Percentiles rank a stretch among this genome's conserved stretches.
Evolutionary conservation across 805 yeast genomes (phyloP).

Genomic region (Wickerhamomyces bisporus): DNA sequence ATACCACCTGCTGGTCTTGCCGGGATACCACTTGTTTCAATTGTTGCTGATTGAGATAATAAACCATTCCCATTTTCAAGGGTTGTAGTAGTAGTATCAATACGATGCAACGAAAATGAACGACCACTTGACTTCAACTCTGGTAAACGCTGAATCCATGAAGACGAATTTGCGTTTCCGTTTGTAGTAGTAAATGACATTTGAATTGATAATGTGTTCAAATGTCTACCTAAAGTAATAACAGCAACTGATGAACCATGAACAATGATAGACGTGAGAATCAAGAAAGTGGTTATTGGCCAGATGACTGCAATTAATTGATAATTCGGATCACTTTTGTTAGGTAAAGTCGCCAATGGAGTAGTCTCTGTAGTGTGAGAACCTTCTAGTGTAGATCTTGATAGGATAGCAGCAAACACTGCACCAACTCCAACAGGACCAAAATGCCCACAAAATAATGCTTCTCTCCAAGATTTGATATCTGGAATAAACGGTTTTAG

Average conservation of each 20-base stretch:
- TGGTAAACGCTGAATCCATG: slow-evolving; percentile 86
- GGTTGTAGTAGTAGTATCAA: slow-evolving; percentile 58
- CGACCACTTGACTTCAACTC: slow-evolving; percentile 55
- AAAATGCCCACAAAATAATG: slow-evolving; percentile 89
- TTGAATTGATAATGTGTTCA: slow-evolving; percentile 88
- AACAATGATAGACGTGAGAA: slow-evolving; percentile 70
- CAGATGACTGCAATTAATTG: slow-evolving; percentile 61
- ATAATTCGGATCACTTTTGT: slow-evolving; percentile 44
- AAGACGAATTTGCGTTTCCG: slow-evolving; percentile 44
- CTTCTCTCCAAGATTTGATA: slow-evolving; percentile 88
- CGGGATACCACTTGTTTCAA: slow-evolving; percentile 61
- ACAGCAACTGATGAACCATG: slow-evolving; percentile 9
- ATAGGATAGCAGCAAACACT: slow-evolving; percentile 74
- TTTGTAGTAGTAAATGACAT: slow-evolving; percentile 79
- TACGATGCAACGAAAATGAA: slow-evolving; percentile 74
- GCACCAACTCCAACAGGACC: slow-evolving; percentile 98
- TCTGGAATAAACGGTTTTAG: slow-evolving; percentile 81
- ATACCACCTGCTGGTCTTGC: slow-evolving; percentile 76
- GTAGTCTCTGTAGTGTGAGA: slow-evolving; percentile 45
- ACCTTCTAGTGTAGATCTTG: slow-evolving; percentile 65
- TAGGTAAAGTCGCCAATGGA: slow-evolving; percentile 49
- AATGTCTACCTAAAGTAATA: slow-evolving; percentile 67
- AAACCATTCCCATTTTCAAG: slow-evolving; percentile 15
- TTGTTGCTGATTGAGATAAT: slow-evolving; percentile 32
- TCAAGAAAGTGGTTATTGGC: slow-evolving; percentile 80